These are phyloP conservation scores for Sporothrix mexicana DNA, from an alignment of 2,329 filamentous ascomycete genomes.

Conservation along the genomic window DNA sequence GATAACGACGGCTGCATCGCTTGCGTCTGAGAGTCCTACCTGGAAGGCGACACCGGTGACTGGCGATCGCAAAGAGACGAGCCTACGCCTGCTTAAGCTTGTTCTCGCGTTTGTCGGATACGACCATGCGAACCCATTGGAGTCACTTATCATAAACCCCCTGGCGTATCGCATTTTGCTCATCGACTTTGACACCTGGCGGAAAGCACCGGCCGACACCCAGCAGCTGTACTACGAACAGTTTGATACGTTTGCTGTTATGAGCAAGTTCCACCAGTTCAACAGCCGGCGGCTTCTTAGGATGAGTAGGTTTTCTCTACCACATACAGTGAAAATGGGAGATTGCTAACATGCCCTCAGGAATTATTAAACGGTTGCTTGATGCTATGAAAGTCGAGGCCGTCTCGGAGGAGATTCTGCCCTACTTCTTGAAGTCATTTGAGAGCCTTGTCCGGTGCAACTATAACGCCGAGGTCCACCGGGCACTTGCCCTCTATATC, in stretches of 20 bases:
- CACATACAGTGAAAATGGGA: too few species aligned
- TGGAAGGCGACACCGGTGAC: slow-evolving; percentile 50
- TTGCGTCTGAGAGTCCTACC: slow-evolving; percentile 38
- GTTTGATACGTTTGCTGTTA: slow-evolving; percentile 84
- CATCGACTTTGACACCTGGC: slow-evolving; percentile 93
- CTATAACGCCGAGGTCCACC: slow-evolving; percentile 81
- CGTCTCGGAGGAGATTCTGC: slow-evolving; percentile 73
- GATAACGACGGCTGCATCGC: background rate
- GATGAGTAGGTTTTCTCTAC: slow-evolving; percentile 72
- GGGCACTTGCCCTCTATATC: slow-evolving; percentile 87
- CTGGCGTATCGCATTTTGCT: slow-evolving; percentile 90
- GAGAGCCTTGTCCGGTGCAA: slow-evolving; percentile 79
- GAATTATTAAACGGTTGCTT: slow-evolving; percentile 86
- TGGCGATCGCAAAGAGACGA: slow-evolving; percentile 58
- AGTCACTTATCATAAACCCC: slow-evolving; percentile 94
- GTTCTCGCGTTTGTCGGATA: slow-evolving; percentile 90
- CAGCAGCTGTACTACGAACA: slow-evolving; percentile 93
- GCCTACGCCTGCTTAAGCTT: slow-evolving; percentile 72
- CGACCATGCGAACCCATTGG: slow-evolving; percentile 75
- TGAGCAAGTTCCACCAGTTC: slow-evolving; percentile 90
- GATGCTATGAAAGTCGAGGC: slow-evolving; percentile 88
- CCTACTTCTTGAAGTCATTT: slow-evolving; percentile 79
- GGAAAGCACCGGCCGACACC: slow-evolving; percentile 74
- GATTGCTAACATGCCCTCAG: slow-evolving; percentile 50
- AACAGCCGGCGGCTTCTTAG: slow-evolving; percentile 84